phyloP scores from a whole-genome alignment of 768 basidiomycete genomes.

The Mycena indigotica region DNA sequence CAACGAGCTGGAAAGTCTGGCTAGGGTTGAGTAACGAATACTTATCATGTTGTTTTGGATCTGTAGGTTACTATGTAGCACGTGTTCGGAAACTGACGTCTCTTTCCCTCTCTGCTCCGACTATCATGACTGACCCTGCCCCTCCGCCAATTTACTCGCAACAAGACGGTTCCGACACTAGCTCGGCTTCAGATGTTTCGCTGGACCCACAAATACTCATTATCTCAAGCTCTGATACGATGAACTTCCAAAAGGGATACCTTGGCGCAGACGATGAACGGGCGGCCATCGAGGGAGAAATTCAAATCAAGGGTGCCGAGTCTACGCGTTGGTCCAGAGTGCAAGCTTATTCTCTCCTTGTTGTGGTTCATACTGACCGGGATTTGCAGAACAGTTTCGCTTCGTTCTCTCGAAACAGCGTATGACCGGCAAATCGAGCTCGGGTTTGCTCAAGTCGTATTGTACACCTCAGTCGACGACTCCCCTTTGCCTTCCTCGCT shows the following conservation, averaged over 20 bases:
- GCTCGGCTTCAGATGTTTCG: constrained; percentile 24
- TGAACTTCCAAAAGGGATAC: constrained; percentile 85
- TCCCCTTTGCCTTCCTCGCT: constrained; percentile 59
- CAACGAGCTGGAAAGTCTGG: constrained; percentile 76
- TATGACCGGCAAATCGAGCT: constrained; percentile 69
- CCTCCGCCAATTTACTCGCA: constrained; percentile 68
- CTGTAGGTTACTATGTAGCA: constrained; percentile 13
- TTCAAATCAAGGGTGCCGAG: constrained; percentile 77
- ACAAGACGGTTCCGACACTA: constrained; percentile 33
- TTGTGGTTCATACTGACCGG: constrained; percentile 14
- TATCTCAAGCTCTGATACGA: constrained; percentile 65
- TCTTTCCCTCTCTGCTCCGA: no score
- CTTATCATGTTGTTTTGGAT: no score
- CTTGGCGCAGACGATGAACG: constrained; percentile 82
- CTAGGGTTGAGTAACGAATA: constrained; percentile 69
- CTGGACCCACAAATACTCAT: constrained; percentile 69
- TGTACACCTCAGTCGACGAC: constrained; percentile 45
- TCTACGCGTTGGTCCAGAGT: constrained; percentile 63
- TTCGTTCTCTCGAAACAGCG: constrained; percentile 69
- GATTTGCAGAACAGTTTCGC: constrained; percentile 55
- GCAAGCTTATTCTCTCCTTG: constrained; percentile 49
- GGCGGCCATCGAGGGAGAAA: constrained; percentile 84
- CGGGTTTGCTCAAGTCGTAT: constrained; percentile 53
- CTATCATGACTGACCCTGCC: constrained; percentile 42
- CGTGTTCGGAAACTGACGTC: constrained; percentile 30